Percentiles rank a stretch among this genome's conserved stretches.
Evolutionary conservation across 192 early-diverging fungal species (phyloP).

Genomic region (Pilobolus umbonatus): DNA sequence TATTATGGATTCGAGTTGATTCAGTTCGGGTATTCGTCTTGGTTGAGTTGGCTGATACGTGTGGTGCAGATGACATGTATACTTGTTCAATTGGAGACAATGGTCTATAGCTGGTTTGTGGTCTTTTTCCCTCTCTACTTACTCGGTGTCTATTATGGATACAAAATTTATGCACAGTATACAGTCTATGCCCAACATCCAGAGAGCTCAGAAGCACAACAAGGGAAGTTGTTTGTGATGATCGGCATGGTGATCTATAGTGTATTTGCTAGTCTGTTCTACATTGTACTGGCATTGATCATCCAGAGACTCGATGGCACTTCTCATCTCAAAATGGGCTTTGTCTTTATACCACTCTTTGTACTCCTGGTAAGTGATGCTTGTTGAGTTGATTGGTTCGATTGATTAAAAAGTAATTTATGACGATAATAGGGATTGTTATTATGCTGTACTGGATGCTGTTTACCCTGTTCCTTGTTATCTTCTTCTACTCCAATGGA

Average conservation of each 20-base stretch:
- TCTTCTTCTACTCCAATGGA: constrained; percentile 21
- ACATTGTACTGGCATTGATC: constrained; percentile 47
- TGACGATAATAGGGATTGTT: constrained; percentile 33
- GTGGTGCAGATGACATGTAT: constrained; percentile 31
- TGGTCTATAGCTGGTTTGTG: constrained; percentile 49
- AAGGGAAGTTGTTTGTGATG: constrained; percentile 39
- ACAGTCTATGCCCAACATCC: constrained; percentile 23
- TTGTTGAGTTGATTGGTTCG: neutral
- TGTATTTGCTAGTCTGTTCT: constrained; percentile 29
- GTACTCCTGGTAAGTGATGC: constrained; percentile 34
- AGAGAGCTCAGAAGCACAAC: constrained; percentile 29
- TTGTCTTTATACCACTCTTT: constrained; percentile 62
- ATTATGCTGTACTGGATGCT: constrained; percentile 50
- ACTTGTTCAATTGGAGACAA: constrained; percentile 43
- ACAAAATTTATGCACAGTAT: constrained; percentile 38
- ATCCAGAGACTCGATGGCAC: constrained; percentile 39
- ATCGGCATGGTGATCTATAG: constrained; percentile 23
- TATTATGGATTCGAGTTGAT: constrained; percentile 73
- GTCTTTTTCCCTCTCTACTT: constrained; percentile 63
- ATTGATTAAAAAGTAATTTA: neutral
- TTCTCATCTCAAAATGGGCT: constrained; percentile 39
- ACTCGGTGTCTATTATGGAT: constrained; percentile 44
- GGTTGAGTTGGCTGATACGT: no score
- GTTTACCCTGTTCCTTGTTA: constrained; percentile 44
- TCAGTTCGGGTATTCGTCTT: no score